Base-by-base conservation (phyloP, 1,139 yeast species). In the Saccharomyces hybrid region DNA sequence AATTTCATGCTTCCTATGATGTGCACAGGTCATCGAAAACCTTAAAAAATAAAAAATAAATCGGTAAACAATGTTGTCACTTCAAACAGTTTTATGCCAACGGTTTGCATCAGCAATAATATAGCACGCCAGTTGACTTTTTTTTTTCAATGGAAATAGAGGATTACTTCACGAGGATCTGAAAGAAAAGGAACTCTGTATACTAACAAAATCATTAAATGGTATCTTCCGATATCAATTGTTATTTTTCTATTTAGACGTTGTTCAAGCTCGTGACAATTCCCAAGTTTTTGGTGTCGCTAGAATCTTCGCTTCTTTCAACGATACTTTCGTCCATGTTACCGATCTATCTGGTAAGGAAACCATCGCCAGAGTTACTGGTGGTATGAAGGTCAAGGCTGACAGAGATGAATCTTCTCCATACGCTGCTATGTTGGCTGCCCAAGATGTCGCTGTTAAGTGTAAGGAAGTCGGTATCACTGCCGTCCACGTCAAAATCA, bases 301-400 rank as follows among this genome's bases (percentile, higher is more conserved):
- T 76, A 95, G 98, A 83, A 93, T 95, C 85, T 95, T 80, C 74
- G 99, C 99, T 74, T 93, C 99, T 67, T 90, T 91, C 86, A 95
- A 95, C 88, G 99, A 95, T 83, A 95, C 99, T 68, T 95, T 95
- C 82, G 99, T 95, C 72, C 99, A 95, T 80, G 95, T 95, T 73
- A 95, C 99, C 73, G 99, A 95, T 85, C 83, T 91, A 72, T 88
- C 99, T 72, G 99, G 99, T 79, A 95, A 91, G 81, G 99, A 95
- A 84, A 95, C 99, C 83, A 93, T 95, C 76, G 86, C 96, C 83
- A 90, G 99, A 84, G 97, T 95, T 70, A 95, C 99, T 76, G 99
- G 99, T 85, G 99, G 99, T 84, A 95, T 95, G 99, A 95, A 95
- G 85, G 99, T 95, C 78, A 95, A 95, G 86, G 99, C 99, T 73